Base-by-base conservation (phyloP, 164 flowering plant genomes). In the Vitis labrusca region DNA sequence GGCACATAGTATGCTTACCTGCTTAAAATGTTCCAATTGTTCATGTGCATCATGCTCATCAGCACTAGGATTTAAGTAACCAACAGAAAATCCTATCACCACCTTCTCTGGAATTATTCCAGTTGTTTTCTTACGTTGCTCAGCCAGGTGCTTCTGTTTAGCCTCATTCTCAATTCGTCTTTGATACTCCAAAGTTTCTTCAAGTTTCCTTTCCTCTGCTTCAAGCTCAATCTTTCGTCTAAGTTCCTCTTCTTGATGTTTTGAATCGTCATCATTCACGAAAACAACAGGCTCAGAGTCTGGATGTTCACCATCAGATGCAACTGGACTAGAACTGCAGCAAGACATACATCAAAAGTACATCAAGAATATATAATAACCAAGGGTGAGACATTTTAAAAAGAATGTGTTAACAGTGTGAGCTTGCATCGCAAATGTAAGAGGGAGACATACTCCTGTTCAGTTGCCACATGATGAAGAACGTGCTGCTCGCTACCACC, bases 141-240 rank as follows among this genome's bases (percentile, higher is more conserved):
- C 98, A 12, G 92, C 93, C 57, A 93, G 88, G 71, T 88, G 97
- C 84, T 88, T 92, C 79, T 77, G 87, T 71, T 96, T 96, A 37
- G 97, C 96, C 80, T 96, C 98, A 72, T 91, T 80, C 77, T 96
- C 99, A 52, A 96, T 85, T 64, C 83, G 76, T 79, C 97, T 86
- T 76, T 96, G 99, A 79, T 87, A 92, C 77, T 92, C 98, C 79
- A 96, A 80, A 61, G 93, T 89, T 77, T 96, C 96, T 80, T 93
- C 93, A 73, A 96, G 94, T 85, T 86, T 91, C 80, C 88, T 88
- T 72, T 89, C 99, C 83, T 92, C 99, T 16, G 84, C 98, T 82
- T 93, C 99, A 78, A 96, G 92, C 81, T 92, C 91, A 75, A 85
- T 79, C 74, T 80, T 86, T 29, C 81, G 91, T 69, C 83, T 85